Percentiles rank a stretch among this genome's conserved stretches.
Conservation (phyloP, 768 basidiomycete species). For the Phanerochaete sordida region DNA sequence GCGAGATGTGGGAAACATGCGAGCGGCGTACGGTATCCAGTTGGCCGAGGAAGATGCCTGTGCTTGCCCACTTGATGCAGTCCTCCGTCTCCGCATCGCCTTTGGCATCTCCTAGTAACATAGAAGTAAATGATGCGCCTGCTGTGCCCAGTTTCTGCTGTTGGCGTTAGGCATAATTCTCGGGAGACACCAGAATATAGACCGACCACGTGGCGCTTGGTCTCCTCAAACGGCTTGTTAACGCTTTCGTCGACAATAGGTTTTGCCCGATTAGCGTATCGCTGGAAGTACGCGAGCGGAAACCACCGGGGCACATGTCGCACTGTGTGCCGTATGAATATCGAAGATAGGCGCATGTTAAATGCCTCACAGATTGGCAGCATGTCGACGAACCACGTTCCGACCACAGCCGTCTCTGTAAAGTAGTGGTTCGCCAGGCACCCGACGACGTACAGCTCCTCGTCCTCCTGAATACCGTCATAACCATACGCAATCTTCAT, state of each 20-base stretch:
- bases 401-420: not conserved
- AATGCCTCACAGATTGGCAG: not conserved
- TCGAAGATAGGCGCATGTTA: not conserved
- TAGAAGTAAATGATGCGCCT: not conserved
- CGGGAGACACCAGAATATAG: not conserved
- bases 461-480: not conserved
- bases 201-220: slow-evolving; percentile 1
- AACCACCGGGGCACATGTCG: slow-evolving; percentile 9
- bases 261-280: not conserved
- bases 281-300: not conserved
- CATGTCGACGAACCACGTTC: not conserved
- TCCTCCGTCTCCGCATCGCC: not conserved
- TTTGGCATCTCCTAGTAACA: not conserved
- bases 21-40: not conserved
- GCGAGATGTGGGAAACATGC: not conserved
- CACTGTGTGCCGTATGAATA: not conserved
- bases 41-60: not conserved
- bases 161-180: not conserved
- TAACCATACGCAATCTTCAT: slow-evolving; percentile 1
- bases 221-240: slow-evolving; percentile 3
- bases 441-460: not conserved
- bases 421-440: not conserved
- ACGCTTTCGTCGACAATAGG: not conserved
- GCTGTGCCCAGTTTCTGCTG: not conserved
- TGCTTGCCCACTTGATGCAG: not conserved